Evolutionary conservation across 805 yeast species (phyloP).

Genomic region (Sugiyamaella valdiviana): DNA sequence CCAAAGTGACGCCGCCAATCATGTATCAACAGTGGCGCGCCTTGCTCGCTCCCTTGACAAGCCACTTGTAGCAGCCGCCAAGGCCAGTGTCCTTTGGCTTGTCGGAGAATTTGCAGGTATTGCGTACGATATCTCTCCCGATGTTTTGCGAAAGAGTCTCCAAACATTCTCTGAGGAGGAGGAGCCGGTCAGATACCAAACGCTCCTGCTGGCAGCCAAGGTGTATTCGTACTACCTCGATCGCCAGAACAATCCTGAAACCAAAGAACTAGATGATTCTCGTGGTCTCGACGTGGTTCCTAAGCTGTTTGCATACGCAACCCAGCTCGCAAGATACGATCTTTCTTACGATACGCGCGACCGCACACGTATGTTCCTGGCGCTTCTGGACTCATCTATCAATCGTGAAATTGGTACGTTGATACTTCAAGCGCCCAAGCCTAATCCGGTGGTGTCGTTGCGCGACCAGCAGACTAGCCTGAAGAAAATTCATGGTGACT

Average conservation of each 20-base stretch:
- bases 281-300: constrained; percentile 29
- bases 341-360: constrained; percentile 73
- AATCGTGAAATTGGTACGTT: constrained; percentile 59
- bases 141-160: constrained; percentile 57
- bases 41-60: constrained; percentile 32
- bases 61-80: constrained; percentile 41
- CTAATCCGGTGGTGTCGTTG: constrained; percentile 40
- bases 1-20: constrained; percentile 51
- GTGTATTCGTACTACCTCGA: constrained; percentile 52
- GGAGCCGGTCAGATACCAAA: constrained; percentile 60
- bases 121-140: constrained; percentile 57
- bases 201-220: constrained; percentile 68
- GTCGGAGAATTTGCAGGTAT: constrained; percentile 68
- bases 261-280: constrained; percentile 21
- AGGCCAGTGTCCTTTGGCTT: constrained; percentile 83
- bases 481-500: constrained; percentile 7
- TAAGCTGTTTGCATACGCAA: constrained; percentile 53
- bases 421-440: constrained; percentile 72
- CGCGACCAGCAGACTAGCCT: constrained; percentile 4
- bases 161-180: constrained; percentile 48
- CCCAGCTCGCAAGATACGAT: constrained; percentile 69
- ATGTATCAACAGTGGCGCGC: constrained; percentile 50
- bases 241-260: constrained; percentile 26
- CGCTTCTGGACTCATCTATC: constrained; percentile 49
- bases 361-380: constrained; percentile 65